Evolutionary conservation across 2,329 filamentous ascomycete species (phyloP).

Genomic region (Fusarium humuli): DNA sequence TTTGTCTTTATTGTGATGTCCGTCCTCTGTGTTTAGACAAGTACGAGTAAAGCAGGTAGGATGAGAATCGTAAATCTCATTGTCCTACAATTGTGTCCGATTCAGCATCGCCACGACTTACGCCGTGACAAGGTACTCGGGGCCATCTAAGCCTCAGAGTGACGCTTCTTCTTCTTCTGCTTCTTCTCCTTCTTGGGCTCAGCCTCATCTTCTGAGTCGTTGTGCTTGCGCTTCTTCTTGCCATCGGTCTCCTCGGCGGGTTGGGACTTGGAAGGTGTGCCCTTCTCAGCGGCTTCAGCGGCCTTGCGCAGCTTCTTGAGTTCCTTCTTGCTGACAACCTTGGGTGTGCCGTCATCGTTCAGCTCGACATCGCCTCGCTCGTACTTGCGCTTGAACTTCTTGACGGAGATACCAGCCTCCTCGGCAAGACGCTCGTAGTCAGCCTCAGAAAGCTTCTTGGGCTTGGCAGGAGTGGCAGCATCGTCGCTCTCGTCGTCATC

Average conservation of each 20-base stretch:
- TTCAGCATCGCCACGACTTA: slow-evolving; percentile 38
- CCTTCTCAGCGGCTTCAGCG: slow-evolving; percentile 64
- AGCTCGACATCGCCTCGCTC: slow-evolving; percentile 80
- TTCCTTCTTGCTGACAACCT: slow-evolving; percentile 79
- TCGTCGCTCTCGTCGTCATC: slow-evolving; percentile 55
- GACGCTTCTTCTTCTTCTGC: slow-evolving; percentile 62
- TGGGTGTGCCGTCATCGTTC: slow-evolving; percentile 72
- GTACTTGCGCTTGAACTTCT: slow-evolving; percentile 83
- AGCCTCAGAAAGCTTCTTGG: slow-evolving; percentile 64
- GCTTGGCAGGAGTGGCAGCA: slow-evolving; percentile 50
- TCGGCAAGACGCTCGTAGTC: slow-evolving; percentile 72
- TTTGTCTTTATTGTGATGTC: slow-evolving; percentile 39
- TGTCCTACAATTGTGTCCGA: slow-evolving; percentile 32
- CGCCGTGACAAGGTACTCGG: slow-evolving; percentile 32
- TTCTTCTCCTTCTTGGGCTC: slow-evolving; percentile 69
- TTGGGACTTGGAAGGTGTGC: slow-evolving; percentile 57
- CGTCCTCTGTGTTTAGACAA: slow-evolving; percentile 46
- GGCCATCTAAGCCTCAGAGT: slow-evolving; percentile 51
- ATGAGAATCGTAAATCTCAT: slow-evolving; percentile 20
- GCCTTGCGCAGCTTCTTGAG: slow-evolving; percentile 77
- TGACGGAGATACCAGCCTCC: slow-evolving; percentile 75
- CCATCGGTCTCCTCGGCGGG: slow-evolving; percentile 56
- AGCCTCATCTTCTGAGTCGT: slow-evolving; percentile 74
- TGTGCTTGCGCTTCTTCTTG: slow-evolving; percentile 75
- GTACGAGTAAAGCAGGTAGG: slow-evolving; percentile 45